Conservation (phyloP, 106 monocot species). For the Chionographis japonica region DNA sequence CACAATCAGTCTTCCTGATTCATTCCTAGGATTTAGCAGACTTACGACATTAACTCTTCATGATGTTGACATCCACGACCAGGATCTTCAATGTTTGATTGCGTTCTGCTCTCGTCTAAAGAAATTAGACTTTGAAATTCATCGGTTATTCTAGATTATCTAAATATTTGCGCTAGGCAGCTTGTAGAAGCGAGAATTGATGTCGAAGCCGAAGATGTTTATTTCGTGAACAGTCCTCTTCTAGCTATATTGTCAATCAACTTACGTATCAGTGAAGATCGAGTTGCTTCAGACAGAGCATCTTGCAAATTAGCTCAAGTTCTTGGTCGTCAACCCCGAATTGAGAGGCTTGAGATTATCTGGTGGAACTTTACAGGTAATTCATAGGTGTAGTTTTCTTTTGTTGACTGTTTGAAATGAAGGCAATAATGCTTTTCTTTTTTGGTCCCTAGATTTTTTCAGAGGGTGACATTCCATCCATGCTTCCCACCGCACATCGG, state of each 20-base stretch:
- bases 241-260: neutral
- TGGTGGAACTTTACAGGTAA: neutral
- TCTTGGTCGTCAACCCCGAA: neutral
- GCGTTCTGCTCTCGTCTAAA: neutral
- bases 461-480: too few species aligned
- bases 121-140: too few species aligned
- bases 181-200: neutral
- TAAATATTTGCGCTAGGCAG: neutral
- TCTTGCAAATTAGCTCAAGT: neutral
- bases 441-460: too few species aligned
- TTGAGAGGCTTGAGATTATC: neutral
- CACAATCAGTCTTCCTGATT: neutral
- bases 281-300: neutral
- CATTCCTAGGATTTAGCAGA: constrained; percentile 1
- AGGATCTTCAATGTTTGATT: neutral
- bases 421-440: too few species aligned
- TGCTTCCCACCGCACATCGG: too few species aligned
- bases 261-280: neutral
- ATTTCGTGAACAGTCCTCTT: neutral
- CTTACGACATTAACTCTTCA: neutral
- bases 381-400: neutral
- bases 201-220: neutral
- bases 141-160: neutral
- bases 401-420: too few species aligned
- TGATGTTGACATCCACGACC: neutral